Percentiles rank a stretch among this genome's conserved stretches.
phyloP scores from a whole-genome alignment of 106 monocot genomes.

The Apostasia shenzhenica region DNA sequence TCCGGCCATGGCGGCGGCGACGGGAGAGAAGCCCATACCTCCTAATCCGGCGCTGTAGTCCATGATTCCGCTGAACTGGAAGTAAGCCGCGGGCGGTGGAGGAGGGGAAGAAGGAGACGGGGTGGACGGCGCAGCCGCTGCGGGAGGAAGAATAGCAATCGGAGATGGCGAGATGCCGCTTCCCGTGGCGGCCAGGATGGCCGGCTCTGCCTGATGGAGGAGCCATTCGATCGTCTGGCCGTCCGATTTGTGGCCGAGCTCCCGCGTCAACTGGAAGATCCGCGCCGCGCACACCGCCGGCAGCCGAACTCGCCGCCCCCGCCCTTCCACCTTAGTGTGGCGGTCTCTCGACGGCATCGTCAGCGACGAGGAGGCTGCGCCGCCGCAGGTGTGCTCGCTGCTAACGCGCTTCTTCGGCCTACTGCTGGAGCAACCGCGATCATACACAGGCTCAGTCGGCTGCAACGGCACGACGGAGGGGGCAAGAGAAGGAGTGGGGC shows the following conservation, averaged over 20 bases:
- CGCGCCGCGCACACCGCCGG: conserved; percentile 33
- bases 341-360: conserved; percentile 11
- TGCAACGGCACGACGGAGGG: not conserved
- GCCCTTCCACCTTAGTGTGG: conserved; percentile 39
- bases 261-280: conserved; percentile 40
- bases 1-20: not conserved
- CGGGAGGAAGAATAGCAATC: not conserved
- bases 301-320: conserved; percentile 32
- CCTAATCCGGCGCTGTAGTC: not conserved
- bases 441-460: not conserved
- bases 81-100: not conserved
- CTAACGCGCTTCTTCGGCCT: not conserved
- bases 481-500: not conserved
- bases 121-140: not conserved
- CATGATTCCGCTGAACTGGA: not conserved
- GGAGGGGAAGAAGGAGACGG: not conserved
- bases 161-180: conserved; percentile 6
- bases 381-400: too few species aligned
- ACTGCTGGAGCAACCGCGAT: not conserved
- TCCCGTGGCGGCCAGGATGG: conserved; percentile 32
- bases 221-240: conserved; percentile 53
- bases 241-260: conserved; percentile 35
- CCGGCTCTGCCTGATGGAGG: conserved; percentile 42
- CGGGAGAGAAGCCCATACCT: conserved; percentile 1
- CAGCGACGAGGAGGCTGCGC: too few species aligned